Conservation (phyloP, 441 rosid genomes). For the Omphalea diandra region DNA sequence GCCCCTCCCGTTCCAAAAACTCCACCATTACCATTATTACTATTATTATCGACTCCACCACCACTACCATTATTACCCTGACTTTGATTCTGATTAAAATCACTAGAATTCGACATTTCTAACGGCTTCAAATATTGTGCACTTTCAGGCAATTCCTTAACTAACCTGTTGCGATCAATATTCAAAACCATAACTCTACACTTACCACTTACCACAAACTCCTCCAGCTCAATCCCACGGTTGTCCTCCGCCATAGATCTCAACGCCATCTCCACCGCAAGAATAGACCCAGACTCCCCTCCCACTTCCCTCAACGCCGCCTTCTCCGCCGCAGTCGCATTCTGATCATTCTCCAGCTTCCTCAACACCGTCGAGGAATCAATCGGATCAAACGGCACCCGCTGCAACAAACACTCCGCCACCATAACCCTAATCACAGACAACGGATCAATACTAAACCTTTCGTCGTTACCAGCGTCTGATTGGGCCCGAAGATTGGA, state of each 20-base stretch:
- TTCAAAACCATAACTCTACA: constrained; percentile 77
- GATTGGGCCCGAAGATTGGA: constrained; percentile 18
- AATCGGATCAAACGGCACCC: constrained; percentile 71
- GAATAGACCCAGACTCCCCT: constrained; percentile 77
- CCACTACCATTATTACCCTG: constrained; percentile 8
- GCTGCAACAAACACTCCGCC: constrained; percentile 72
- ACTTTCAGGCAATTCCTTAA: constrained; percentile 78
- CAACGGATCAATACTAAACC: constrained; percentile 43
- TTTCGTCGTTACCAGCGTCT: constrained; percentile 18
- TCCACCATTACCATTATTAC: constrained; percentile 12
- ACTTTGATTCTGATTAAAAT: constrained; percentile 26
- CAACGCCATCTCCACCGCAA: constrained; percentile 81
- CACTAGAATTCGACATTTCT: constrained; percentile 31
- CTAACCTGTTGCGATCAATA: constrained; percentile 68
- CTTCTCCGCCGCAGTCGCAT: constrained; percentile 63
- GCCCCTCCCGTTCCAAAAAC: constrained; percentile 38
- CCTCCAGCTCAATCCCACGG: constrained; percentile 76
- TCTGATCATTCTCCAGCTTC: constrained; percentile 85
- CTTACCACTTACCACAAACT: constrained; percentile 83
- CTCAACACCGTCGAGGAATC: constrained; percentile 81
- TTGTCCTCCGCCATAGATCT: constrained; percentile 86
- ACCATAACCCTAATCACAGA: constrained; percentile 79
- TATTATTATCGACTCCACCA: constrained; percentile 17
- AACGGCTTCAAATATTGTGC: constrained; percentile 40
- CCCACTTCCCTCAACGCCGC: constrained; percentile 78